Evolutionary conservation across 371 early-diverging fungal genomes (phyloP), one percentile per base, ranked within the genome.

Genomic region (Smittium culicis): DNA sequence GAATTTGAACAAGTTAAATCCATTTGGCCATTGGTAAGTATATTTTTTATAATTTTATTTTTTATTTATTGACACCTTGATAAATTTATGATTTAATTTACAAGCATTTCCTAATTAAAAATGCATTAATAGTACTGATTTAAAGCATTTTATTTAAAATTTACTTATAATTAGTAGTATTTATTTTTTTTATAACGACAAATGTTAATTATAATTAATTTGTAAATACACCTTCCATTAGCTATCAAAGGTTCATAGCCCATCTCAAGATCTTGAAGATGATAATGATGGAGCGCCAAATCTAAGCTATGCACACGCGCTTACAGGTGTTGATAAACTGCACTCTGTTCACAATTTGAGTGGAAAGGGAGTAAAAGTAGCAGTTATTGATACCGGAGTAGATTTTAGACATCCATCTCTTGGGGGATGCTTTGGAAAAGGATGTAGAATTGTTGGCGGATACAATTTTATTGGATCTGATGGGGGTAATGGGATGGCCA

Each of bases 361-460:
- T 29, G 89, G 88, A n/a, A 78, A 77, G 62, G 86, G 87, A 14
- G 73, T 88, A 72, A 84, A 82, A 68, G 86, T 90, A 63, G 88
- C 85, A 60, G 73, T 89, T 54, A 76, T 88, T 35, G 89, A 88
- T 66, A 76, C 86, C 1, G 89, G 89, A 45, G 67, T 79, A 2
- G 80, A 79, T 70, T 80, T 77, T 70, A 72, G 67, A 62, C 90
- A 89, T 66, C 87, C 88, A 34, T 87, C 87, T 17, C 73, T 90
- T 27, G 88, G 87, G 32, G 85, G 77, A 14, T 73, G 74, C 65
- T 78, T 73, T 67, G 60, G 60, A 8, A 64, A 64, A 29, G 81
- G 81, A 66, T 81, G 71, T 68, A 72, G 72, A 58, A 71, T 73
- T 28, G 76, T 70, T 1, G 82, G 79, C 11, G 85, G 86, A 61